Conservation (phyloP, 2,329 filamentous ascomycete genomes). For the Fusarium coicis region DNA sequence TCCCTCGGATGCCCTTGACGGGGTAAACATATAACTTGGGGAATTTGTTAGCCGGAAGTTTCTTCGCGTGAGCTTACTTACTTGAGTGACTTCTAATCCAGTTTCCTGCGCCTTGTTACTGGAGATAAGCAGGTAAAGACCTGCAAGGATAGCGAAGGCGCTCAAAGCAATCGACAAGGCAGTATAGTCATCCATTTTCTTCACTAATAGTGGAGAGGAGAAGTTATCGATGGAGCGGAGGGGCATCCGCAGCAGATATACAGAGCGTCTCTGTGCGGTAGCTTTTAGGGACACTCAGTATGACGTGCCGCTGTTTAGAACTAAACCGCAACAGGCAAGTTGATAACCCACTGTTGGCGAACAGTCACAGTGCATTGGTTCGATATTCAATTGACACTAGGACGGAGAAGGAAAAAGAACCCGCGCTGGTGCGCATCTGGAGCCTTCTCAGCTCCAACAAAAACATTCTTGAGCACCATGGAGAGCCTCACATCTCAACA, state of each 20-base stretch:
- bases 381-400: neutral
- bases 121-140: neutral
- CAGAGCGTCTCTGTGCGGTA: neutral
- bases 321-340: neutral
- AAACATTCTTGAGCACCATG: fast-evolving
- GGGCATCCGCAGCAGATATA: neutral
- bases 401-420: neutral
- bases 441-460: neutral
- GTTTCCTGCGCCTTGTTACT: neutral
- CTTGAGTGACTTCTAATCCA: conserved; percentile 33
- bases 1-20: conserved; percentile 36
- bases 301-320: neutral
- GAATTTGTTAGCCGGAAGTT: neutral
- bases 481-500: fast-evolving
- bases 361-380: neutral
- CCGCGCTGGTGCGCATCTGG: no score
- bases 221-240: neutral
- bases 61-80: neutral
- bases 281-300: neutral
- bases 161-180: neutral
- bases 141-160: neutral
- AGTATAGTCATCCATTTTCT: neutral
- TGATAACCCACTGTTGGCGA: neutral
- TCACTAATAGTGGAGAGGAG: neutral
- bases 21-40: conserved; percentile 39